Conservation (phyloP, 75 land plant genomes). For the Cryptomeria japonica region DNA sequence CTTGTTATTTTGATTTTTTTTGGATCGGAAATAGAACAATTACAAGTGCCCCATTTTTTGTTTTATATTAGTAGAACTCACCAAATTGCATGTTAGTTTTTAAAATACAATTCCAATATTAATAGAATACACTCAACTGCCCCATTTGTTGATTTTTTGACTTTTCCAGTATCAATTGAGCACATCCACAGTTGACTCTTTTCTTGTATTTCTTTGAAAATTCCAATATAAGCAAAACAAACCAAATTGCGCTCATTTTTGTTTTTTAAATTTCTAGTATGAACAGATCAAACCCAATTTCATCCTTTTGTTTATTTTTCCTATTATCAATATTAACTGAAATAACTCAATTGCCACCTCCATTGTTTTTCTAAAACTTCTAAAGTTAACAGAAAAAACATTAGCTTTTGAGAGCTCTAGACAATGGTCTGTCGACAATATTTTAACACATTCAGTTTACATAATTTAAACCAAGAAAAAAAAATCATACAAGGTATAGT, state of each 20-base stretch:
- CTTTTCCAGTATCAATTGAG: background rate
- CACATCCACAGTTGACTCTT: background rate
- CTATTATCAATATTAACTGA: background rate
- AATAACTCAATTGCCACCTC: background rate
- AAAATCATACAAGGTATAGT: background rate
- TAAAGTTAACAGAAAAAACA: no score
- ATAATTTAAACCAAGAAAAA: background rate
- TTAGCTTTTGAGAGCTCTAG: background rate
- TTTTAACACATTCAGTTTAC: background rate
- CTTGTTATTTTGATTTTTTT: no score
- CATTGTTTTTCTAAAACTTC: no score
- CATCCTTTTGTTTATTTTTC: background rate
- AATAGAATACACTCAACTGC: background rate
- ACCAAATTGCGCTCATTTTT: background rate
- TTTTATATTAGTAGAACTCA: no score
- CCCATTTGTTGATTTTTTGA: background rate
- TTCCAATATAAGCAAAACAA: no score
- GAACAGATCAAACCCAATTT: no score
- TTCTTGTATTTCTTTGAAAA: no score
- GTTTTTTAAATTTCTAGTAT: background rate
- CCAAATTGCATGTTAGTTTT: no score
- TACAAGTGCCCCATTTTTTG: no score
- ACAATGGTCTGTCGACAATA: background rate
- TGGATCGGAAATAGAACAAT: no score
- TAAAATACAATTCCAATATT: background rate